Conservation (phyloP, 306 rosid genomes). For the Rubus idaeus region DNA sequence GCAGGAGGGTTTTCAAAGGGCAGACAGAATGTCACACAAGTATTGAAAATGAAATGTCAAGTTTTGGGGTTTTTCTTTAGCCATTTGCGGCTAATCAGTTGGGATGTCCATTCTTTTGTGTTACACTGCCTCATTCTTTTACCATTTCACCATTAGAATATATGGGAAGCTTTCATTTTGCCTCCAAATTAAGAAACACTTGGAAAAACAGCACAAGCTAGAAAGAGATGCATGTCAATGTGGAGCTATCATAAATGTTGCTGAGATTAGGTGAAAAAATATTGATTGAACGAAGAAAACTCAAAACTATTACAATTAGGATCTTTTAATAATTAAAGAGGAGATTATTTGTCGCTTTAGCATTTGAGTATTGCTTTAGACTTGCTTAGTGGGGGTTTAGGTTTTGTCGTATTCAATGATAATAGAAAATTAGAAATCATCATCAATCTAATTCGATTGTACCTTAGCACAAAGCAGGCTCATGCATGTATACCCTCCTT, state of each 20-base stretch:
- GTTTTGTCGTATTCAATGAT: background rate
- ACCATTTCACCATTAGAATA: slow-evolving; percentile 48
- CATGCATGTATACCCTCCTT: background rate
- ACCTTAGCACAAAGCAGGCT: background rate
- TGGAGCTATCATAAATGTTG: slow-evolving; percentile 38
- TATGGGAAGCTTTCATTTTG: slow-evolving; percentile 42
- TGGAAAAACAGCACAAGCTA: slow-evolving; percentile 9
- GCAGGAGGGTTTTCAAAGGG: slow-evolving; percentile 18
- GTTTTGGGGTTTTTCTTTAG: slow-evolving; percentile 26
- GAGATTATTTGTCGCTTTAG: slow-evolving; percentile 36
- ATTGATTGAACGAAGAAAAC: slow-evolving; percentile 33
- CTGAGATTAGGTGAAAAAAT: slow-evolving; percentile 39
- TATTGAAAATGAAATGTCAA: slow-evolving; percentile 27
- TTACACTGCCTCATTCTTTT: slow-evolving; percentile 59
- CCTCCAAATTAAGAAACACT: slow-evolving; percentile 57
- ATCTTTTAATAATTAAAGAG: slow-evolving; percentile 10
- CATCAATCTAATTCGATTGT: background rate
- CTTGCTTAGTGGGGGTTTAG: background rate
- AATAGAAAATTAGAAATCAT: background rate
- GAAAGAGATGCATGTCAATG: slow-evolving; percentile 30
- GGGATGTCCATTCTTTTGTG: slow-evolving; percentile 62
- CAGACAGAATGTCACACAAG: slow-evolving; percentile 34
- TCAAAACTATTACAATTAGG: slow-evolving; percentile 28
- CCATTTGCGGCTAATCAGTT: slow-evolving; percentile 48
- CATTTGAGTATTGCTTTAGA: background rate